Conservation (phyloP, 106 monocot species). For the Platanthera guangdongensis region DNA sequence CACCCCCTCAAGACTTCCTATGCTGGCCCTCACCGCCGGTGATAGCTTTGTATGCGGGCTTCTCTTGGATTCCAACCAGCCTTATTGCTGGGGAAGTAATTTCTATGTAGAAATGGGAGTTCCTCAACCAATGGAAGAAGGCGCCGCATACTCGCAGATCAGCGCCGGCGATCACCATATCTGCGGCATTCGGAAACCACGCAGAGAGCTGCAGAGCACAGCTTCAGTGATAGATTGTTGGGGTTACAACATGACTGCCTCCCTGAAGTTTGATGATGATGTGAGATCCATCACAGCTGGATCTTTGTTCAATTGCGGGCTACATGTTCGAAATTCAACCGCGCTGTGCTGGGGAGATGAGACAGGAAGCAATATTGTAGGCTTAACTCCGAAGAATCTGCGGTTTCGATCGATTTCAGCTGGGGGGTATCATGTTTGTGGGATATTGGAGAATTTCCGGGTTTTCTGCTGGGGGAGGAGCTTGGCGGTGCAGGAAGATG, state of each 20-base stretch:
- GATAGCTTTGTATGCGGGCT: conserved; percentile 95
- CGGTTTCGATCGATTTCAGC: conserved; percentile 62
- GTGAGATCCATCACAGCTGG: conserved; percentile 65
- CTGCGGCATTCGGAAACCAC: conserved; percentile 45
- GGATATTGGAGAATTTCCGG: conserved; percentile 41
- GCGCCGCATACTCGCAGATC: conserved; percentile 62
- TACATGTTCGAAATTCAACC: conserved; percentile 33
- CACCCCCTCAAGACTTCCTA: conserved; percentile 54
- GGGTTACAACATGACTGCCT: conserved; percentile 98
- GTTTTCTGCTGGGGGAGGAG: conserved; percentile 91
- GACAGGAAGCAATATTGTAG: conserved; percentile 54
- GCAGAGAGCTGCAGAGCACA: background rate
- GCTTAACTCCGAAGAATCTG: conserved; percentile 31
- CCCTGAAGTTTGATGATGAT: conserved; percentile 20
- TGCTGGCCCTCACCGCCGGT: conserved; percentile 71
- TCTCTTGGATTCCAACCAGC: conserved; percentile 56
- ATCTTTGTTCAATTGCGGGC: conserved; percentile 85
- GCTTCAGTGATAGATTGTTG: conserved; percentile 72
- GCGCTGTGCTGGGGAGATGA: conserved; percentile 95
- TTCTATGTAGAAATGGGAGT: conserved; percentile 80
- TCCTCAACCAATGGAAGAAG: conserved; percentile 74
- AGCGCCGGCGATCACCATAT: conserved; percentile 91
- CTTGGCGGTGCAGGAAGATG: conserved; percentile 46
- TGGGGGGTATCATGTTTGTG: conserved; percentile 94
- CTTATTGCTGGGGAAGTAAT: conserved; percentile 97